A percentile compares a stretch with the other conserved stretches of the same genome.
These are phyloP conservation scores for Eutrema yunnanense DNA, from an alignment of 345 rosid genomes.

Conservation along the genomic window DNA sequence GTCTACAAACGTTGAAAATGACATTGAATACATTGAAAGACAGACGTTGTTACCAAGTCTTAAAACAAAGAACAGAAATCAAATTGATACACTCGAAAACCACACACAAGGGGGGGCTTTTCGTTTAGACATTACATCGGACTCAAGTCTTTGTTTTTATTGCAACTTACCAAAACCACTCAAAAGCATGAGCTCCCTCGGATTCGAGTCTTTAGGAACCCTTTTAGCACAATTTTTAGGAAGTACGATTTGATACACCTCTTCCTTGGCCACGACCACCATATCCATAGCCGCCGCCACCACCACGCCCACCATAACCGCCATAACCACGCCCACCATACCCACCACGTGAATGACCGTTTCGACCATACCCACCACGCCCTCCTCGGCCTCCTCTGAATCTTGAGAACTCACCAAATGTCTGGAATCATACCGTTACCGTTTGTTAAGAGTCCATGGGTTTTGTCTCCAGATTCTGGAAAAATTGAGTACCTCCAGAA, in stretches of 20 bases:
- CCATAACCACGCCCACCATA: too few species aligned
- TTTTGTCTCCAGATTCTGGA: neutral
- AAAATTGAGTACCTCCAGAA: neutral
- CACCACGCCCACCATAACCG: slow-evolving; percentile 32
- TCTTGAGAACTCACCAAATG: slow-evolving; percentile 66
- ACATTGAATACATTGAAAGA: neutral
- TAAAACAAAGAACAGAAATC: neutral
- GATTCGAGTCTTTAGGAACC: neutral
- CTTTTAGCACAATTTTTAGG: neutral
- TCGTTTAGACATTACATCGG: neutral
- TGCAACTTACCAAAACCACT: slow-evolving; percentile 11
- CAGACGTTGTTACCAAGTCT: slow-evolving; percentile 3
- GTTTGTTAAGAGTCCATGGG: slow-evolving; percentile 1
- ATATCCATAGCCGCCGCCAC: slow-evolving; percentile 27
- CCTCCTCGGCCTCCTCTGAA: slow-evolving; percentile 33
- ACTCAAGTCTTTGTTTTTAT: slow-evolving; percentile 16
- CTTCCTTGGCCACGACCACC: slow-evolving; percentile 31
- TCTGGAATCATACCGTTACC: slow-evolving; percentile 34
- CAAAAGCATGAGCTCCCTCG: neutral
- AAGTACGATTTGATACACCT: slow-evolving; percentile 5
- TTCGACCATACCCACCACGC: slow-evolving; percentile 28
- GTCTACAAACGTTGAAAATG: neutral
- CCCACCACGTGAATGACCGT: slow-evolving; percentile 39
- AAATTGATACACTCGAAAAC: slow-evolving; percentile 19
- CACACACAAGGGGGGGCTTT: neutral